These are phyloP conservation scores for Verticillium alfalfae DNA, from an alignment of 2,329 filamentous ascomycete species.

Conservation along the genomic window DNA sequence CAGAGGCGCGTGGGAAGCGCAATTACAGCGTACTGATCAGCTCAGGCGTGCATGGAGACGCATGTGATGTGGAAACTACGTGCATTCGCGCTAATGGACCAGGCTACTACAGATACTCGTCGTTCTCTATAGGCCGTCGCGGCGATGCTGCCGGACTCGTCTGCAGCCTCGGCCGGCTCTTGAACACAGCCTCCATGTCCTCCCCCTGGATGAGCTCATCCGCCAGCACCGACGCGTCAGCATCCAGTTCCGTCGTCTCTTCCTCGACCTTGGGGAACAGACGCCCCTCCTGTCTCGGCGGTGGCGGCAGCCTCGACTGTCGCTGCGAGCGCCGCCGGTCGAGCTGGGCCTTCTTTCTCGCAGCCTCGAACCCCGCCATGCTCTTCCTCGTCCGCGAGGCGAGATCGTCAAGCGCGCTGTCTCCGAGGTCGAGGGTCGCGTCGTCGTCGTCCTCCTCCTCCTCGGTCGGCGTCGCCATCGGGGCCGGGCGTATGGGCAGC, in stretches of 20 bases:
- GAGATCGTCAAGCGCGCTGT: conserved; percentile 40
- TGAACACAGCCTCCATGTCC: conserved; percentile 80
- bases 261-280: conserved; percentile 45
- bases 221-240: conserved; percentile 42
- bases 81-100: no score
- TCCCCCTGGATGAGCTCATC: conserved; percentile 65
- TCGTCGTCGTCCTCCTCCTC: background rate
- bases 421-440: conserved; percentile 12
- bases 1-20: background rate
- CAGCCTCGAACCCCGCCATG: conserved; percentile 58
- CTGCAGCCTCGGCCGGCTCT: conserved; percentile 74
- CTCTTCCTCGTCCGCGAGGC: conserved; percentile 53
- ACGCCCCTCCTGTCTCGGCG: conserved; percentile 32
- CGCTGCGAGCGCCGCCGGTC: conserved; percentile 47
- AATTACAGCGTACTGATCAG: background rate
- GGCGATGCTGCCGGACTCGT: conserved; percentile 62
- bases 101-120: background rate
- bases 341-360: conserved; percentile 54
- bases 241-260: conserved; percentile 25
- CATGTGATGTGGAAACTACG: no score
- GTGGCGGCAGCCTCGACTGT: conserved; percentile 26
- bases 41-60: no score
- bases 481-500: conserved; percentile 10
- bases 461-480: background rate
- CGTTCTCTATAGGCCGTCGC: conserved; percentile 19